phyloP scores from a whole-genome alignment of 2,329 filamentous ascomycete species.

The Ambrosiella beaveri region DNA sequence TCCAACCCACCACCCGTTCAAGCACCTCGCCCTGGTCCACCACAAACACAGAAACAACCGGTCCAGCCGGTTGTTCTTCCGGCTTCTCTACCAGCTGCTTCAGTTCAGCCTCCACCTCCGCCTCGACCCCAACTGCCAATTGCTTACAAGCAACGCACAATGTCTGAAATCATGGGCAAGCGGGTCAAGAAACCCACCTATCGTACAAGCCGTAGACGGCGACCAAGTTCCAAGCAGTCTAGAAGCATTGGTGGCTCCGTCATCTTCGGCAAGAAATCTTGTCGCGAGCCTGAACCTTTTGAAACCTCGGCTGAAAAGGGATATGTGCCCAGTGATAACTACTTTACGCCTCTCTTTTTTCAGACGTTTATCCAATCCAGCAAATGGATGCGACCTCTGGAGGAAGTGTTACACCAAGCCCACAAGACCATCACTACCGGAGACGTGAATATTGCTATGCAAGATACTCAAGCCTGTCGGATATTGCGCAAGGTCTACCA shows the following conservation, averaged over 20 bases:
- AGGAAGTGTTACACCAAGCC: constrained; percentile 61
- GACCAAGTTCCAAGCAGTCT: constrained; percentile 39
- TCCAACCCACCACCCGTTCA: too few relatives aligned
- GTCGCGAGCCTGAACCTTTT: constrained; percentile 30
- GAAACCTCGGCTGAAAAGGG: constrained; percentile 24
- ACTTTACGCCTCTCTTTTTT: constrained; percentile 45
- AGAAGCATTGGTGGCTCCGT: constrained; percentile 42
- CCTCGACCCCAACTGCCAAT: neutral
- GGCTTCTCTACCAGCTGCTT: neutral
- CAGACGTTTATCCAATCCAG: constrained; percentile 38
- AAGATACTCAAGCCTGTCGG: constrained; percentile 75
- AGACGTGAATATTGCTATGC: constrained; percentile 66
- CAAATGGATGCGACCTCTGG: constrained; percentile 44
- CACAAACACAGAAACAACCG: neutral
- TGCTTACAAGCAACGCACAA: constrained; percentile 8
- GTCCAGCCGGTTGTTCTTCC: neutral
- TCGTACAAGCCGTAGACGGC: constrained; percentile 27
- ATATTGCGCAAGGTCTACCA: constrained; percentile 77
- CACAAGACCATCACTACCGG: constrained; percentile 80
- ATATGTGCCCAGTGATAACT: constrained; percentile 38
- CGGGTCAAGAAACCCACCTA: neutral
- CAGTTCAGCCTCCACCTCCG: neutral
- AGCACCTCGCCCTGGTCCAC: too few relatives aligned
- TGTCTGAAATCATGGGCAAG: constrained; percentile 10
- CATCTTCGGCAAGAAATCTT: constrained; percentile 54